A percentile compares a stretch with the other conserved stretches of the same genome.
These are phyloP conservation scores for Trichosporon sp. DNA, from an alignment of 1,284 basidiomycete genomes.

Conservation along the genomic window DNA sequence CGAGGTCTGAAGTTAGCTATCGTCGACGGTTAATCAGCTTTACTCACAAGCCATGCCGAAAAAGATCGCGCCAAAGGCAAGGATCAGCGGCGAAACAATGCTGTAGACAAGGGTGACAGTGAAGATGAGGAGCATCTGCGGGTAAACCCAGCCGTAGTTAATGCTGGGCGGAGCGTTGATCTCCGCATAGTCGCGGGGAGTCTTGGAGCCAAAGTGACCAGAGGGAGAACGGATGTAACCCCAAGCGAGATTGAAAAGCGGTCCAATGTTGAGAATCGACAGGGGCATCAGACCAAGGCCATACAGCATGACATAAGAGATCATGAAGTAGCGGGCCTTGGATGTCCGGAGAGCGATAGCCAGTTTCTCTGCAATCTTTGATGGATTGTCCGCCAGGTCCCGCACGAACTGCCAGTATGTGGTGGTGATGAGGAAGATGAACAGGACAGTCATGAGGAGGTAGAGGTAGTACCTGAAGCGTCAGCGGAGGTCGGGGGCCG, in stretches of 20 bases:
- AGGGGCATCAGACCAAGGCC: slow-evolving; percentile 90
- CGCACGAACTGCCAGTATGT: slow-evolving; percentile 84
- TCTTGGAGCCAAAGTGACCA: slow-evolving; percentile 56
- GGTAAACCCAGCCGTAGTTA: slow-evolving; percentile 87
- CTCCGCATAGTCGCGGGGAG: slow-evolving; percentile 74
- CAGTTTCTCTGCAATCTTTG: slow-evolving; percentile 74
- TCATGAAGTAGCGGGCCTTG: slow-evolving; percentile 73
- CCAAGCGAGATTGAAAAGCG: slow-evolving; percentile 50
- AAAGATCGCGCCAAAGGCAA: slow-evolving; percentile 90
- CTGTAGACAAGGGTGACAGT: slow-evolving; percentile 92
- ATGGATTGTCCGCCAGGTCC: slow-evolving; percentile 80
- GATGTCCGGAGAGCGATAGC: slow-evolving; percentile 71
- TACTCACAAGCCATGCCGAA: slow-evolving; percentile 73
- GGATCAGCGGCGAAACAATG: slow-evolving; percentile 88
- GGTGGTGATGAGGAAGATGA: slow-evolving; percentile 86
- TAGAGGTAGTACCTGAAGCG: slow-evolving; percentile 82
- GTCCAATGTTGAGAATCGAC: slow-evolving; percentile 82
- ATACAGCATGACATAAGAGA: slow-evolving; percentile 92
- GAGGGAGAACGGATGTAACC: background rate
- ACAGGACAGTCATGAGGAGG: slow-evolving; percentile 88
- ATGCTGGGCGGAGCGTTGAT: slow-evolving; percentile 96
- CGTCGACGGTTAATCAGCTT: background rate
- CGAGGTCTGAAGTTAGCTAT: slow-evolving; percentile 56
- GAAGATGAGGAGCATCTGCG: slow-evolving; percentile 91
- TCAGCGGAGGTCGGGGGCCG: slow-evolving; percentile 2